phyloP scores from a whole-genome alignment of 1,284 basidiomycete genomes.

The Irpex lacteus region DNA sequence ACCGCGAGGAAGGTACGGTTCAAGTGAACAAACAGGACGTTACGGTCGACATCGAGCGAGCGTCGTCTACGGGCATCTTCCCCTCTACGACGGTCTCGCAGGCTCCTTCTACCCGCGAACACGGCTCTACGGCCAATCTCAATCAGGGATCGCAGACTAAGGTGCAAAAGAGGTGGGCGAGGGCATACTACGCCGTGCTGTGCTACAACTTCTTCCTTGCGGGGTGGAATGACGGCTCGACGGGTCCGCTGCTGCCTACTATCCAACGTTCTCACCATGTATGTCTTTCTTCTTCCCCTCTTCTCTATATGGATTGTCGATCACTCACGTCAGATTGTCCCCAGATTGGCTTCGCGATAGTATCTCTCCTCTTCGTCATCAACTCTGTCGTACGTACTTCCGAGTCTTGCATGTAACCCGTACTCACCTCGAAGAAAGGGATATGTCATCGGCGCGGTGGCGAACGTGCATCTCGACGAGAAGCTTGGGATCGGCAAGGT shows the following conservation, averaged over 20 bases:
- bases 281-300: conserved; percentile 9
- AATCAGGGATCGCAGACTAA: neutral
- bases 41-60: neutral
- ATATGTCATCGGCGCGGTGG: conserved; percentile 47
- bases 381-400: conserved; percentile 27
- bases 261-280: conserved; percentile 57
- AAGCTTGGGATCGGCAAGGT: conserved; percentile 61
- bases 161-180: neutral
- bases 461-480: conserved; percentile 55
- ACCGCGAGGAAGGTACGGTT: neutral
- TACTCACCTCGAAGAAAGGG: conserved; percentile 33
- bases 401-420: too few species aligned
- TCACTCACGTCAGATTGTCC: neutral
- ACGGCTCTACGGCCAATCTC: neutral
- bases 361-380: conserved; percentile 48
- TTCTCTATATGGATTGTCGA: neutral
- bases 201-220: conserved; percentile 40
- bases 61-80: neutral
- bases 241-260: conserved; percentile 54
- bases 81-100: neutral
- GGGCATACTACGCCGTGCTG: conserved; percentile 30
- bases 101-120: neutral
- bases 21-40: neutral
- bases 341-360: conserved; percentile 44
- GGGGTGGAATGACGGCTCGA: conserved; percentile 58